Percentiles rank a stretch among this genome's conserved stretches.
Conservation (phyloP, 2,329 filamentous ascomycete genomes). For the Sclerotinia trifoliorum region DNA sequence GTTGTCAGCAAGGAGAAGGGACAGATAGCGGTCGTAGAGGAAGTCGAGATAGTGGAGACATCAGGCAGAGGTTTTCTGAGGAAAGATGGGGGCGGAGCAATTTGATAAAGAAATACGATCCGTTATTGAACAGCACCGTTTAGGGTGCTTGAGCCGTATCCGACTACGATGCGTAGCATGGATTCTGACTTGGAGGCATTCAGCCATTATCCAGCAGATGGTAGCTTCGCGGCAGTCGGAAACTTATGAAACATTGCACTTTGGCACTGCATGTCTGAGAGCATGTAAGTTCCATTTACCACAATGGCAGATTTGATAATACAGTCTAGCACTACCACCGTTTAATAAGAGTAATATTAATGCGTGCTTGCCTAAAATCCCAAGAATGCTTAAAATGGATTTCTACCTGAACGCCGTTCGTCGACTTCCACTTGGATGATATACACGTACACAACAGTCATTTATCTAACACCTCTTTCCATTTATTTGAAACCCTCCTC, state of each 20-base stretch:
- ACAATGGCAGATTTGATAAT: conserved; percentile 33
- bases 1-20: neutral
- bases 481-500: neutral
- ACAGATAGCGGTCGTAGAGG: neutral
- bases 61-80: neutral
- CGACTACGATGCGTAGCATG: no score
- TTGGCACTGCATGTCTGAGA: neutral
- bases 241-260: conserved; percentile 6
- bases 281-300: conserved; percentile 16
- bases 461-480: conserved; percentile 19
- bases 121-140: neutral
- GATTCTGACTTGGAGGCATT: no score
- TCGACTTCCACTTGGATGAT: conserved; percentile 26
- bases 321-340: conserved; percentile 29
- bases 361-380: conserved; percentile 25
- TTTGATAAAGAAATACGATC: neutral
- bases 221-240: no score
- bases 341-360: conserved; percentile 22
- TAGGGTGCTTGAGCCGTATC: neutral
- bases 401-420: conserved; percentile 32
- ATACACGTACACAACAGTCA: conserved; percentile 29
- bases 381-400: conserved; percentile 26
- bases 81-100: neutral
- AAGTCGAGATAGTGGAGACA: neutral
- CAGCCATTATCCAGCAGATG: no score